Evolutionary conservation across 2,329 filamentous ascomycete genomes (phyloP).

Genomic region (Sclerotinia spermophila): DNA sequence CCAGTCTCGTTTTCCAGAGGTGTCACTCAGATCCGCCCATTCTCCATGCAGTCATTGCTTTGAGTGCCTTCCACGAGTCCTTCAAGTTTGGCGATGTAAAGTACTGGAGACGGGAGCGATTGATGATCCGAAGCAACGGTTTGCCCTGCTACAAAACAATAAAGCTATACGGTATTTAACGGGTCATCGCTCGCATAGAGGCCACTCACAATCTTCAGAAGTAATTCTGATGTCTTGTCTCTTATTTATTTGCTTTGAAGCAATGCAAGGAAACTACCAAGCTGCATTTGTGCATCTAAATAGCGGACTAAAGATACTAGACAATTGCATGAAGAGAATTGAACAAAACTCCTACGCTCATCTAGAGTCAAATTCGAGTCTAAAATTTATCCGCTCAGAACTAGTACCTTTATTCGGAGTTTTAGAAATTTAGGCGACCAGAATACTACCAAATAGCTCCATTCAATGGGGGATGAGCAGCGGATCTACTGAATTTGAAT

Average conservation of each 20-base stretch:
- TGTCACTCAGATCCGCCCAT: slow-evolving; percentile 28
- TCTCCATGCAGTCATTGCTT: slow-evolving; percentile 25
- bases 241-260: slow-evolving; percentile 27
- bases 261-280: slow-evolving; percentile 23
- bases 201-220: not conserved
- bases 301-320: slow-evolving; percentile 23
- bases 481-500: not conserved
- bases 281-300: slow-evolving; percentile 25
- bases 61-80: slow-evolving; percentile 26
- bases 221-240: slow-evolving; percentile 22
- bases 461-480: not conserved
- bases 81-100: slow-evolving; percentile 19
- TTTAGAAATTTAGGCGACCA: slow-evolving; percentile 5
- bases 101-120: not conserved
- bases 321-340: not conserved
- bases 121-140: slow-evolving; percentile 39
- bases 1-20: slow-evolving; percentile 27
- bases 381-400: not conserved
- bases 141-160: slow-evolving; percentile 27
- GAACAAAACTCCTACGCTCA: not conserved
- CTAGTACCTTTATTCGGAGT: slow-evolving; percentile 7
- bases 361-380: not conserved
- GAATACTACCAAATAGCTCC: slow-evolving; percentile 2
- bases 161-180: slow-evolving; percentile 41
- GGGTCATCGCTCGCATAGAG: slow-evolving; percentile 37